phyloP scores from a whole-genome alignment of 306 rosid genomes.

The Lagenaria siceraria region DNA sequence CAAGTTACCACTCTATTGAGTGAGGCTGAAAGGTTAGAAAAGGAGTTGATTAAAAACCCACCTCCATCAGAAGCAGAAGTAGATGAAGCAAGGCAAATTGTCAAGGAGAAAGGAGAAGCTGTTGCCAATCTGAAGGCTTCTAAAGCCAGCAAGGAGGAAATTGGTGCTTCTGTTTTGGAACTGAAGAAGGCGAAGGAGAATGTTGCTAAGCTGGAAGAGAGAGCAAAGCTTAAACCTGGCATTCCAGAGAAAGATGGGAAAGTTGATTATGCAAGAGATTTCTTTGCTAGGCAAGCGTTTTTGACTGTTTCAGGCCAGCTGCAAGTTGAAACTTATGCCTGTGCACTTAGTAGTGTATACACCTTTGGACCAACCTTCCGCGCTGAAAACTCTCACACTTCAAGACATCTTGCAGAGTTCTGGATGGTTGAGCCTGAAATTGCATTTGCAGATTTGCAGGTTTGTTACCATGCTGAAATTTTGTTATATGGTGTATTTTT shows the following conservation, averaged over 20 bases:
- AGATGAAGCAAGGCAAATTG: constrained; percentile 48
- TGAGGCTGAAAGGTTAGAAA: constrained; percentile 80
- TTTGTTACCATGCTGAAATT: constrained; percentile 3
- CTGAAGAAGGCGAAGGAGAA: constrained; percentile 68
- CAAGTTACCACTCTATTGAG: constrained; percentile 83
- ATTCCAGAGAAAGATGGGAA: constrained; percentile 82
- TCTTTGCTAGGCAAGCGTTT: constrained; percentile 97
- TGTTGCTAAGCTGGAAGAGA: constrained; percentile 49
- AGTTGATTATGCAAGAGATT: constrained; percentile 67
- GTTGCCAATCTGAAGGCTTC: constrained; percentile 61
- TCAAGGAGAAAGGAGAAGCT: constrained; percentile 56
- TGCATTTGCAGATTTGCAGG: constrained; percentile 91
- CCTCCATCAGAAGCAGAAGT: constrained; percentile 68
- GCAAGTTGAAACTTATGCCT: constrained; percentile 83
- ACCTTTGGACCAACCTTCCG: constrained; percentile 97
- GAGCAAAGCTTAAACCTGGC: constrained; percentile 77
- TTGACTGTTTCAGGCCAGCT: constrained; percentile 95
- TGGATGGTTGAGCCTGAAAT: constrained; percentile 99
- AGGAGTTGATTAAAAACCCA: constrained; percentile 64
- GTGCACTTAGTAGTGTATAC: constrained; percentile 82
- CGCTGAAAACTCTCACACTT: constrained; percentile 92
- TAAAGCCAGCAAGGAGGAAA: constrained; percentile 55
- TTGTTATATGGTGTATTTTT: neutral
- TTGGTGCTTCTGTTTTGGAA: constrained; percentile 47
- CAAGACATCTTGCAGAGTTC: constrained; percentile 96